These are phyloP conservation scores for Aureobasidium lini DNA, from an alignment of 2,329 filamentous ascomycete species.

Conservation along the genomic window DNA sequence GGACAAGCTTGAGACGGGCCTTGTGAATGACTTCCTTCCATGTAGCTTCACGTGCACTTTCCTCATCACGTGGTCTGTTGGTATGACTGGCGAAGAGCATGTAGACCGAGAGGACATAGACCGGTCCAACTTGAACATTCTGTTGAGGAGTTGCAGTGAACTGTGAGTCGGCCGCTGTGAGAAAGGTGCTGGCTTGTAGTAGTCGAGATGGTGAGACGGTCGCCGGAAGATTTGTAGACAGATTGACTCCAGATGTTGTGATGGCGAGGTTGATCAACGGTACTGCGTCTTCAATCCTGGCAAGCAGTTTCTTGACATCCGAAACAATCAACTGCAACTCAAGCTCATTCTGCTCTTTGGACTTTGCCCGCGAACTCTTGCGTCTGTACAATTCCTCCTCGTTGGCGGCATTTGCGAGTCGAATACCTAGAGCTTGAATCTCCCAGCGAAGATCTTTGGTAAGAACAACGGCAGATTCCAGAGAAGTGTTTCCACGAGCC, in stretches of 20 bases:
- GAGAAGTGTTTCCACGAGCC: slow-evolving; percentile 65
- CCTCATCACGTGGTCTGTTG: slow-evolving; percentile 46
- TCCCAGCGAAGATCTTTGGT: slow-evolving; percentile 78
- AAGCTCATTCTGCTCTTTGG: slow-evolving; percentile 49
- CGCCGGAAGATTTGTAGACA: slow-evolving; percentile 70
- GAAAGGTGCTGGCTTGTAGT: slow-evolving; percentile 83
- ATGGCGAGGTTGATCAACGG: slow-evolving; percentile 90
- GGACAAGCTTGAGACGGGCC: slow-evolving; percentile 69
- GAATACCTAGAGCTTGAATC: slow-evolving; percentile 70
- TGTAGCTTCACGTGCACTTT: slow-evolving; percentile 57
- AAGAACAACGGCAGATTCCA: slow-evolving; percentile 77
- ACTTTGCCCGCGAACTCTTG: slow-evolving; percentile 39
- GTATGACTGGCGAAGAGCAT: slow-evolving; percentile 87
- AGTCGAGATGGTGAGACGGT: slow-evolving; percentile 85
- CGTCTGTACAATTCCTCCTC: slow-evolving; percentile 49
- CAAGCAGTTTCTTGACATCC: slow-evolving; percentile 68
- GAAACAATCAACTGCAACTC: slow-evolving; percentile 63
- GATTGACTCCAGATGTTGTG: slow-evolving; percentile 80
- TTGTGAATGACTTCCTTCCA: slow-evolving; percentile 99
- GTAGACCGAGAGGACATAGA: slow-evolving; percentile 81
- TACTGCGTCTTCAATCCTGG: slow-evolving; percentile 81
- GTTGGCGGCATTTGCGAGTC: slow-evolving; percentile 62
- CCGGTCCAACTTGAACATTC: slow-evolving; percentile 76
- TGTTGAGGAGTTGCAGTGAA: slow-evolving; percentile 59
- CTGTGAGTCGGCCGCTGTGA: slow-evolving; percentile 78